Evolutionary conservation across 352 stramenopile species (phyloP).

Genomic region (Phytophthora ohioensis): DNA sequence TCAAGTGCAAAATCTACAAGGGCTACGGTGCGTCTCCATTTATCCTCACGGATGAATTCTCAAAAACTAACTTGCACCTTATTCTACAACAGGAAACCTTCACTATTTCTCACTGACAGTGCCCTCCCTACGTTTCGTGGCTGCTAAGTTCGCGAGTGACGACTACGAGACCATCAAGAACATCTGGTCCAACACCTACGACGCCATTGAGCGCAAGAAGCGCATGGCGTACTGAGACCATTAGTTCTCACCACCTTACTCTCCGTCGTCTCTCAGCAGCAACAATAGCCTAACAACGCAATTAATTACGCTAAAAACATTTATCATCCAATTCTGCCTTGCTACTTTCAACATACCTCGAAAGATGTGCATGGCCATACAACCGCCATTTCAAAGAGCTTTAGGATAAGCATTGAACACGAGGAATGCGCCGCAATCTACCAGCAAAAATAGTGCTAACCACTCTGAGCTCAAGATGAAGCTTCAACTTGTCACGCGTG

Average conservation of each 20-base stretch:
- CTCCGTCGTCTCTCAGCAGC: constrained; percentile 20
- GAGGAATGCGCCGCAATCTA: constrained; percentile 6
- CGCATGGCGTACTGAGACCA: constrained; percentile 56
- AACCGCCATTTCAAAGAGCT: too few species aligned
- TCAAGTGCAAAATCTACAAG: constrained; percentile 92
- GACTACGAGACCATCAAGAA: constrained; percentile 87
- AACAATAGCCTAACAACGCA: constrained; percentile 7
- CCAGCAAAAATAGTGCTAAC: constrained; percentile 36
- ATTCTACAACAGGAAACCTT: constrained; percentile 58
- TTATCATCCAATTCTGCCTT: background rate
- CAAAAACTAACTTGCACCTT: background rate
- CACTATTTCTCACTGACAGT: constrained; percentile 88
- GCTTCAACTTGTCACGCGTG: constrained; percentile 1
- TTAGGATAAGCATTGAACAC: background rate
- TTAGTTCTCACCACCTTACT: background rate
- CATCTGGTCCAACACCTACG: constrained; percentile 83
- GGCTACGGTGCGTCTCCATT: constrained; percentile 58
- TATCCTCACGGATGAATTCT: background rate
- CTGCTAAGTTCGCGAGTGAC: constrained; percentile 86
- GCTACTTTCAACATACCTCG: background rate
- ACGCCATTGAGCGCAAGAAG: constrained; percentile 87
- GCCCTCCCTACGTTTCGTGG: constrained; percentile 81
- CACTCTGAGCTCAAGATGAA: constrained; percentile 16
- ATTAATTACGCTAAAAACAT: constrained; percentile 11
- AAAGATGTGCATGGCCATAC: too few species aligned